Evolutionary conservation across 2,329 filamentous ascomycete species (phyloP).

Genomic region (Aspergillus unguis): DNA sequence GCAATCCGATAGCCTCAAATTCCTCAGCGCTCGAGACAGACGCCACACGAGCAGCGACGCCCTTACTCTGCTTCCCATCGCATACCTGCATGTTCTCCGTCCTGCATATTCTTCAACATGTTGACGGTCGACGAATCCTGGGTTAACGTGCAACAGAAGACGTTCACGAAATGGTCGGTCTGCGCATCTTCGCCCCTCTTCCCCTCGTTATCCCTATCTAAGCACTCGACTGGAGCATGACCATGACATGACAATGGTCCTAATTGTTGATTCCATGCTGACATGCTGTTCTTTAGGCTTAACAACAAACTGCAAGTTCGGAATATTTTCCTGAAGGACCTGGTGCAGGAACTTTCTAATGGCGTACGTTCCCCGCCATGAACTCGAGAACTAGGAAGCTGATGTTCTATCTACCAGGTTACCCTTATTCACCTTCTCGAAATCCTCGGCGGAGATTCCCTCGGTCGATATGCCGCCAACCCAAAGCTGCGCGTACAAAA

Average conservation of each 20-base stretch:
- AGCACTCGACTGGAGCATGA: neutral
- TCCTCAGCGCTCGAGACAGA: constrained; percentile 1
- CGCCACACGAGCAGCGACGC: neutral
- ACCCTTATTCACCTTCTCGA: constrained; percentile 96
- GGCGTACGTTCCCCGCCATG: constrained; percentile 63
- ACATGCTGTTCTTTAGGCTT: constrained; percentile 58
- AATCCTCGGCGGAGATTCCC: constrained; percentile 88
- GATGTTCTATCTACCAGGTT: constrained; percentile 54
- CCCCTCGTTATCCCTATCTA: neutral
- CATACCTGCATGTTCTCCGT: constrained; percentile 31
- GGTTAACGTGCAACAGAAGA: constrained; percentile 90
- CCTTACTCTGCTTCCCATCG: neutral
- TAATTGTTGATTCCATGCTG: neutral
- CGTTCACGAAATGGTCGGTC: constrained; percentile 89
- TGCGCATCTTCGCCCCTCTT: constrained; percentile 1
- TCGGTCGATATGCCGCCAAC: constrained; percentile 93
- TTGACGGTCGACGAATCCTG: constrained; percentile 59
- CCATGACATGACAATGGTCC: neutral
- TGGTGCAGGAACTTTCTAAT: constrained; percentile 87
- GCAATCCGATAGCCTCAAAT: constrained; percentile 7
- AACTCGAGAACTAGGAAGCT: too few relatives aligned
- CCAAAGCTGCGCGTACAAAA: constrained; percentile 94
- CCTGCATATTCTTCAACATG: constrained; percentile 32
- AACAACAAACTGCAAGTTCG: constrained; percentile 89
- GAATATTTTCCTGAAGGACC: constrained; percentile 75